Evolutionary conservation across 306 rosid genomes (phyloP).

Genomic region (Luffa aegyptiaca): DNA sequence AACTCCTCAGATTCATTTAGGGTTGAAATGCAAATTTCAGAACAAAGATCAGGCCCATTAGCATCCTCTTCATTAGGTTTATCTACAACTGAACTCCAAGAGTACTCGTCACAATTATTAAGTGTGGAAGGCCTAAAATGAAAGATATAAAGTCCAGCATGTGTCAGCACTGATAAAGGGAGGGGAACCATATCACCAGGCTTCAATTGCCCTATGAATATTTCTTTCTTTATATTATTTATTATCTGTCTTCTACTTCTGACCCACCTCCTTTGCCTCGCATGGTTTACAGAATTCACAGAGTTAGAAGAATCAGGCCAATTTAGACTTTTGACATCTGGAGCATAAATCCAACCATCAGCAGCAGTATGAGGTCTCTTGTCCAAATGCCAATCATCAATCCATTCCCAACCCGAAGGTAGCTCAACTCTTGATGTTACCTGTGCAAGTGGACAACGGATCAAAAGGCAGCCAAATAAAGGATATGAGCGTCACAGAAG

Average conservation of each 20-base stretch:
- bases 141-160: conserved; percentile 49
- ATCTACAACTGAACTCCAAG: conserved; percentile 77
- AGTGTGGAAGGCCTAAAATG: conserved; percentile 57
- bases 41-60: conserved; percentile 18
- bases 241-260: conserved; percentile 51
- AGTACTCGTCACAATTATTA: conserved; percentile 36
- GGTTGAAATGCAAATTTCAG: conserved; percentile 58
- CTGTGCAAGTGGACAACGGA: conserved; percentile 22
- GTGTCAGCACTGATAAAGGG: conserved; percentile 66
- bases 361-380: conserved; percentile 32
- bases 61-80: conserved; percentile 35
- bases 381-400: conserved; percentile 91
- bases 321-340: conserved; percentile 54
- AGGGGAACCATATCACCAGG: conserved; percentile 75
- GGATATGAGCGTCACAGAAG: not conserved
- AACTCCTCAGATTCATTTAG: conserved; percentile 77
- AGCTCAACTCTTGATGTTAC: conserved; percentile 36
- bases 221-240: conserved; percentile 31
- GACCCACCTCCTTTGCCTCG: conserved; percentile 82
- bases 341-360: conserved; percentile 82
- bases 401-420: conserved; percentile 77
- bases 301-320: conserved; percentile 65
- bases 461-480: not conserved
- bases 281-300: conserved; percentile 28
- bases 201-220: conserved; percentile 58